phyloP scores from a whole-genome alignment of 2,329 filamentous ascomycete genomes.

The Ceratocystiopsis minuta region DNA sequence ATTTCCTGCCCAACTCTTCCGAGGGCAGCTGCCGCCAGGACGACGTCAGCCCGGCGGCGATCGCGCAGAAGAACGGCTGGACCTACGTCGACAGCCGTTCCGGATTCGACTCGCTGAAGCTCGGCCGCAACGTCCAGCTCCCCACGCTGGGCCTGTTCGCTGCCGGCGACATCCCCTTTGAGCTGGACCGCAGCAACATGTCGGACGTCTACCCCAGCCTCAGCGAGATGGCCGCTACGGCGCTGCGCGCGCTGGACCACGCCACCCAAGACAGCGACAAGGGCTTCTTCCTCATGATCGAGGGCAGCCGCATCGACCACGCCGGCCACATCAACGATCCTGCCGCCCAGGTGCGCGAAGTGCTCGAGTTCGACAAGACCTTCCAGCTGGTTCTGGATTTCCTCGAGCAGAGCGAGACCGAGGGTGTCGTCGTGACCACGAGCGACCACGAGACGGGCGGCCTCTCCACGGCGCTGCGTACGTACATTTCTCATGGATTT shows the following conservation, averaged over 20 bases:
- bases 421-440: slow-evolving; percentile 71
- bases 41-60: slow-evolving; percentile 50
- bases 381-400: slow-evolving; percentile 76
- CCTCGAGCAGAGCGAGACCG: slow-evolving; percentile 51
- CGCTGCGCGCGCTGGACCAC: slow-evolving; percentile 58
- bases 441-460: slow-evolving; percentile 96
- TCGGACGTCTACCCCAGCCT: slow-evolving; percentile 71
- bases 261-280: slow-evolving; percentile 72
- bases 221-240: slow-evolving; percentile 76
- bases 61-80: slow-evolving; percentile 65
- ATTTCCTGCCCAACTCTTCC: slow-evolving; percentile 73
- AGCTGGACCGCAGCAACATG: slow-evolving; percentile 71
- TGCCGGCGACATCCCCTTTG: slow-evolving; percentile 67
- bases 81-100: slow-evolving; percentile 54
- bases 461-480: slow-evolving; percentile 61
- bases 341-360: slow-evolving; percentile 72
- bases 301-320: slow-evolving; percentile 90
- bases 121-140: slow-evolving; percentile 50
- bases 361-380: slow-evolving; percentile 82
- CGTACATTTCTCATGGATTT: slow-evolving; percentile 12
- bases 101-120: slow-evolving; percentile 57
- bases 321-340: slow-evolving; percentile 77
- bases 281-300: slow-evolving; percentile 98
- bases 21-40: slow-evolving; percentile 69
- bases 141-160: slow-evolving; percentile 81